Conservation (phyloP, 139 green algal genomes). For the Choricystis sp. region DNA sequence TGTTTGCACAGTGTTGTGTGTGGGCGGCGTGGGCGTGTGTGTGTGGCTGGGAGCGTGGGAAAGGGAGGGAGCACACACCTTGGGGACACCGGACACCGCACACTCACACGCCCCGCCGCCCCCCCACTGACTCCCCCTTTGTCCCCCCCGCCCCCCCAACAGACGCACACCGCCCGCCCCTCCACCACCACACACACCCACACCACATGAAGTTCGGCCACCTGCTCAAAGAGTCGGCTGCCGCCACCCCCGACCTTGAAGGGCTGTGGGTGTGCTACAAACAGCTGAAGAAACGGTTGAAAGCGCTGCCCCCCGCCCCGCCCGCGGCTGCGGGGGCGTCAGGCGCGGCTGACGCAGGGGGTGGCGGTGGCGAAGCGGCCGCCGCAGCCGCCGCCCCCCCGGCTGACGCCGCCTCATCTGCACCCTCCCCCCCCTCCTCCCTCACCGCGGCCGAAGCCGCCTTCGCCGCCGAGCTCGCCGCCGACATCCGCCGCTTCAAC, state of each 20-base stretch:
- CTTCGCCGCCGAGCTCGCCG: neutral
- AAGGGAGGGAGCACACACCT: no score
- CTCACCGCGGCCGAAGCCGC: neutral
- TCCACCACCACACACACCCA: neutral
- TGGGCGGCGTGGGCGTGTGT: no score
- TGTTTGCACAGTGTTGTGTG: no score
- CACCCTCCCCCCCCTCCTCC: neutral
- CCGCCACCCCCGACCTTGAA: slow-evolving; percentile 43
- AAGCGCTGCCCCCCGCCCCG: slow-evolving; percentile 4
- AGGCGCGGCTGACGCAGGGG: no score
- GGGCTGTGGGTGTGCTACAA: slow-evolving; percentile 52
- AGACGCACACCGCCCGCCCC: no score
- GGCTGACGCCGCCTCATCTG: neutral
- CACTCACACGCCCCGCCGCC: no score
- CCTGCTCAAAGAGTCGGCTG: slow-evolving; percentile 31
- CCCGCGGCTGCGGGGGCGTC: no score
- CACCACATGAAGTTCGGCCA: slow-evolving; percentile 58
- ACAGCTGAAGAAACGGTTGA: slow-evolving; percentile 40
- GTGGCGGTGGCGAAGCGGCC: neutral
- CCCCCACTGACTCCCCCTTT: no score
- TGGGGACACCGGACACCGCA: no score
- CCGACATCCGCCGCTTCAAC: slow-evolving; percentile 46
- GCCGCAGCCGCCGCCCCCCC: no score
- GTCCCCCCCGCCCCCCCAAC: no score
- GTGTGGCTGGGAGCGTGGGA: no score